Conservation (phyloP, 2,329 filamentous ascomycete genomes). For the Lecanicillium sp. region DNA sequence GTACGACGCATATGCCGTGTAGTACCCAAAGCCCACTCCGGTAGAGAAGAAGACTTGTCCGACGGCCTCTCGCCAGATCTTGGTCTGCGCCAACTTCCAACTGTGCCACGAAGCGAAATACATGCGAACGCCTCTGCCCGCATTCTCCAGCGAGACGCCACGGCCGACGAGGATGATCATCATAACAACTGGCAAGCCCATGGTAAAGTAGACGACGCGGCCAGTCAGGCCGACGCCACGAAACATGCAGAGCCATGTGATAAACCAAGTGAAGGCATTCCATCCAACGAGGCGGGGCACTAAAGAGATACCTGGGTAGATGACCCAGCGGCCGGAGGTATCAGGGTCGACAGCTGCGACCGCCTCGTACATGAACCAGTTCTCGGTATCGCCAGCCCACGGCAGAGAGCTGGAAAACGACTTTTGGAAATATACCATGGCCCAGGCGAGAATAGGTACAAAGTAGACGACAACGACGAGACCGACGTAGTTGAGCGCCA, state of each 20-base stretch:
- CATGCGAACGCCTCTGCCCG: constrained; percentile 37
- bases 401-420: constrained; percentile 44
- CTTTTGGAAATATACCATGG: constrained; percentile 47
- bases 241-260: constrained; percentile 50
- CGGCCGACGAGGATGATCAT: constrained; percentile 44
- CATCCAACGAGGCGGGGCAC: constrained; percentile 45
- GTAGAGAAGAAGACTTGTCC: constrained; percentile 34
- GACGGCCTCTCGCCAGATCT: constrained; percentile 45
- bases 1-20: constrained; percentile 47
- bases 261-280: constrained; percentile 46
- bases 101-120: constrained; percentile 30
- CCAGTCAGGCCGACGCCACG: constrained; percentile 46
- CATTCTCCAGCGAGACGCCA: constrained; percentile 41
- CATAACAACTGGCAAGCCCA: constrained; percentile 46
- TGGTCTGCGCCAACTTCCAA: constrained; percentile 34
- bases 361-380: constrained; percentile 37
- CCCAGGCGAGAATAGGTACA: constrained; percentile 45
- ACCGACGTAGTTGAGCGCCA: constrained; percentile 40
- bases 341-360: constrained; percentile 30
- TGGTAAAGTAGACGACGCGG: constrained; percentile 47
- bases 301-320: constrained; percentile 33
- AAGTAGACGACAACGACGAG: constrained; percentile 47
- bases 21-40: constrained; percentile 47
- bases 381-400: constrained; percentile 35
- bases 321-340: constrained; percentile 28